Evolutionary conservation across 495 filamentous ascomycete genomes (phyloP).

Genomic region (Trichocladium antarcticum): DNA sequence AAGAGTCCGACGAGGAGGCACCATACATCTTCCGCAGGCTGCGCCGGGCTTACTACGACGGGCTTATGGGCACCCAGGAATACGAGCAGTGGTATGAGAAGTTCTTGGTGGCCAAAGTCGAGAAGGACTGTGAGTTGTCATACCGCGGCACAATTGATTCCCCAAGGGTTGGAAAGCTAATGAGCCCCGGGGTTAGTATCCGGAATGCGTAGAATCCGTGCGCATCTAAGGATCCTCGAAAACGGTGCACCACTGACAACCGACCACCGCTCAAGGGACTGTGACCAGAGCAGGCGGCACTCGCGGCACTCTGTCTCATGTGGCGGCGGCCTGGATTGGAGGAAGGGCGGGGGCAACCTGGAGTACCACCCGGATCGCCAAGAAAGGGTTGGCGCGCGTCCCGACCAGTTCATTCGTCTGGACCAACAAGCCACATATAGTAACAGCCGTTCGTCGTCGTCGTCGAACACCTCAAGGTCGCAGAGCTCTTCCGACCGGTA

Average conservation of each 20-base stretch:
- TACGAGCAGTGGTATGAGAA: constrained; percentile 18
- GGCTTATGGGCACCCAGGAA: constrained; percentile 7
- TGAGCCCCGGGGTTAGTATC: neutral
- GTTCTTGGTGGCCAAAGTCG: constrained; percentile 18
- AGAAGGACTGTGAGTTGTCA: constrained; percentile 15
- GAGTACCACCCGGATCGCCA: constrained; percentile 7
- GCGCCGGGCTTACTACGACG: constrained; percentile 13
- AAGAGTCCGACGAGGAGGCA: constrained; percentile 15
- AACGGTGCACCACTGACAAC: constrained; percentile 10
- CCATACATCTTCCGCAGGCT: constrained; percentile 17
- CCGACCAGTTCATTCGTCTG: constrained; percentile 12
- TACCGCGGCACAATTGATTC: too few species aligned
- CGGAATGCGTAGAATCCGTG: constrained; percentile 12
- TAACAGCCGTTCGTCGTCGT: constrained; percentile 2
- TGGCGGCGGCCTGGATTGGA: neutral
- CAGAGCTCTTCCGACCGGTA: constrained; percentile 7
- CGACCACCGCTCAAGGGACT: constrained; percentile 4
- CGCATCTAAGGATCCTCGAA: constrained; percentile 13
- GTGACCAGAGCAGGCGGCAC: constrained; percentile 2
- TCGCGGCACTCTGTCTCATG: constrained; percentile 9
- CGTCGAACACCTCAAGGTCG: neutral
- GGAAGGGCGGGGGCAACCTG: constrained; percentile 1
- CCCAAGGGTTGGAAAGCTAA: neutral
- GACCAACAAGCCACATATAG: constrained; percentile 11
- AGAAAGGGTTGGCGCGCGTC: constrained; percentile 7